phyloP scores from a whole-genome alignment of 331 rosid genomes.

The Phaseolus coccineus region DNA sequence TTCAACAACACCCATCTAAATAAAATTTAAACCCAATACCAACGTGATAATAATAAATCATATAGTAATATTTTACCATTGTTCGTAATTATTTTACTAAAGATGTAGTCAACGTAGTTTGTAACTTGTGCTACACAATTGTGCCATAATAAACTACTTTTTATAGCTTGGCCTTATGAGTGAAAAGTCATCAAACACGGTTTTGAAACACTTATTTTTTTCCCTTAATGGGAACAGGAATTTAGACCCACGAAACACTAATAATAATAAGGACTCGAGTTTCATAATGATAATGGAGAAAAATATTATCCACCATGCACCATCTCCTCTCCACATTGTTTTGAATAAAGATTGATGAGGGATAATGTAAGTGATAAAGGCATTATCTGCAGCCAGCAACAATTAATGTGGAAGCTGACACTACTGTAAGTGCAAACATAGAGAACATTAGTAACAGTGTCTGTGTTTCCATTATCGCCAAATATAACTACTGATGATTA shows the following conservation, averaged over 20 bases:
- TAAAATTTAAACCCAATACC: not conserved
- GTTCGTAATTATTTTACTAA: not conserved
- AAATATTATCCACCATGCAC: not conserved
- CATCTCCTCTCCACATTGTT: not conserved
- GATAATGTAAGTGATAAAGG: not conserved
- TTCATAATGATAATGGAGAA: conserved; percentile 31
- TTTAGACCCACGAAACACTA: conserved; percentile 18
- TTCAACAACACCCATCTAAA: not conserved
- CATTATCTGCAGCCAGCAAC: conserved; percentile 5
- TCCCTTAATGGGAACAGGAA: conserved; percentile 22
- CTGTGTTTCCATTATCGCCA: not conserved
- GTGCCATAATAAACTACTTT: not conserved
- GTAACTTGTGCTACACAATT: conserved; percentile 1
- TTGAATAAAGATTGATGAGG: not conserved
- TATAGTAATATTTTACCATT: not conserved
- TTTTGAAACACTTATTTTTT: conserved; percentile 26
- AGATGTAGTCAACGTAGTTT: not conserved
- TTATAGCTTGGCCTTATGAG: not conserved
- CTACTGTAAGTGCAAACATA: conserved; percentile 1
- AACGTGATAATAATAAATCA: not conserved
- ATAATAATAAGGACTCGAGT: conserved; percentile 8
- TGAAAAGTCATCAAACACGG: conserved; percentile 51
- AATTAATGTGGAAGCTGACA: conserved; percentile 4
- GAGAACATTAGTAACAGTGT: not conserved
- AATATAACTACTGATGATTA: too few relatives aligned